Evolutionary conservation across 1,284 basidiomycete genomes (phyloP), one percentile per base, ranked within the genome.

Genomic region (Marasmius fiardii): DNA sequence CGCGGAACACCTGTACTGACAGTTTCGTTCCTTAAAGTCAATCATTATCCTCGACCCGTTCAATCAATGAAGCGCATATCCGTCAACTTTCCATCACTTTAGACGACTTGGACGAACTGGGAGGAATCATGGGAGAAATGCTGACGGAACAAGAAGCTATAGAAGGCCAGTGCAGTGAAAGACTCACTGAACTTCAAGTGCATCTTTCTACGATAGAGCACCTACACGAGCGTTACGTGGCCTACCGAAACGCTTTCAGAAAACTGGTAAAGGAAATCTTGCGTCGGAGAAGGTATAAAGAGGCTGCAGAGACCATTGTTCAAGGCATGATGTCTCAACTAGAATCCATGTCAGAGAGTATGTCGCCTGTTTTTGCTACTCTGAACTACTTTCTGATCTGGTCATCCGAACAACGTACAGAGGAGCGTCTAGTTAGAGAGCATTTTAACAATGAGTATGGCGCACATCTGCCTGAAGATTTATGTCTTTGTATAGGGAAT

Each of bases 91-190:
- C 69, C 21, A 68, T 62, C 23, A 78, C 74, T 4, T 68, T 91
- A n/a, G 75, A 81, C 49, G 80, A 86, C 61, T 74, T 92, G 14
- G 88, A 91, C 45, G 83, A 87, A 61, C 75, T 92, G 3, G 88
- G 85, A 1, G 82, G 86, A 20, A 88, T 90, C 52, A 90, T 92
- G 84, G 72, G 75, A 0, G 84, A 87, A 52, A 90, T 92, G 86
- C 69, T 92, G 4, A 75, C 78, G 39, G 79, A 76, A 18, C 88
- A 91, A 65, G 78, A 85, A 55, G 68, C 70, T 12, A 78, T 88
- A 10, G 85, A 91, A 85, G 61, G 58, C 8, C 76, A 83, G 58
- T 83, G 76, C 57, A 73, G 78, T 48, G 77, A 81, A 37, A 77
- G 80, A 43, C 68, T 90, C 3, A 72, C 72, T 7, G 71, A 71